Percentiles rank a stretch among this genome's conserved stretches.
These are phyloP conservation scores for Veloboletus limbatus DNA, from an alignment of 1,284 basidiomycete genomes.

Conservation along the genomic window DNA sequence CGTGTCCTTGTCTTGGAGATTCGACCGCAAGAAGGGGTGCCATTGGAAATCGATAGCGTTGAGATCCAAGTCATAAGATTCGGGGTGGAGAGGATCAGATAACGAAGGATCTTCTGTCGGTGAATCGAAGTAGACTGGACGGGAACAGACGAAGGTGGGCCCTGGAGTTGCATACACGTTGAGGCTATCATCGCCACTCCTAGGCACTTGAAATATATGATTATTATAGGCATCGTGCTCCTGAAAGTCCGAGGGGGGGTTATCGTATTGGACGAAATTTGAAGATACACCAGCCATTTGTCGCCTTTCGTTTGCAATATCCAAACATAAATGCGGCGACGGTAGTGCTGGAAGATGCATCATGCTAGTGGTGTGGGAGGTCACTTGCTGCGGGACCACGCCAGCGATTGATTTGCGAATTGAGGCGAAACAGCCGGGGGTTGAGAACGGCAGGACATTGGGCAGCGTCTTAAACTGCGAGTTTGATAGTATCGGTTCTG, in stretches of 20 bases:
- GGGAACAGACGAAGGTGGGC: constrained; percentile 29
- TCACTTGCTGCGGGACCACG: constrained; percentile 10
- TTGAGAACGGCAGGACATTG: constrained; percentile 27
- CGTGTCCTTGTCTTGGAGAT: constrained; percentile 9
- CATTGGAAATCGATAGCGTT: constrained; percentile 53
- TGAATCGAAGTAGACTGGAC: constrained; percentile 47
- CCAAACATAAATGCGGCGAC: constrained; percentile 20
- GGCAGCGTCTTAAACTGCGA: background rate
- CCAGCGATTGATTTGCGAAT: constrained; percentile 3
- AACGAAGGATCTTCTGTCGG: constrained; percentile 48
- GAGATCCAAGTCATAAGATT: constrained; percentile 37
- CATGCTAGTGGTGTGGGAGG: constrained; percentile 10
- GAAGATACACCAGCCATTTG: constrained; percentile 12
- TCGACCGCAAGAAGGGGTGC: constrained; percentile 38
- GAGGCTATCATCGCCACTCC: constrained; percentile 4
- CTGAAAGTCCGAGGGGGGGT: constrained; percentile 18
- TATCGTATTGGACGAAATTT: constrained; percentile 7
- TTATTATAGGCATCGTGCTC: constrained; percentile 3
- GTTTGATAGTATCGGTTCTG: background rate
- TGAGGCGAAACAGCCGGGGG: constrained; percentile 24
- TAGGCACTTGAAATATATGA: constrained; percentile 4
- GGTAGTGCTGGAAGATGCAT: constrained; percentile 11
- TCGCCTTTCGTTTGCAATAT: constrained; percentile 8
- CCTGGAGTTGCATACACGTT: constrained; percentile 34
- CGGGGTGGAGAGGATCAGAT: constrained; percentile 40